Base-by-base conservation (phyloP, 306 rosid species). In the Inga oerstediana region DNA sequence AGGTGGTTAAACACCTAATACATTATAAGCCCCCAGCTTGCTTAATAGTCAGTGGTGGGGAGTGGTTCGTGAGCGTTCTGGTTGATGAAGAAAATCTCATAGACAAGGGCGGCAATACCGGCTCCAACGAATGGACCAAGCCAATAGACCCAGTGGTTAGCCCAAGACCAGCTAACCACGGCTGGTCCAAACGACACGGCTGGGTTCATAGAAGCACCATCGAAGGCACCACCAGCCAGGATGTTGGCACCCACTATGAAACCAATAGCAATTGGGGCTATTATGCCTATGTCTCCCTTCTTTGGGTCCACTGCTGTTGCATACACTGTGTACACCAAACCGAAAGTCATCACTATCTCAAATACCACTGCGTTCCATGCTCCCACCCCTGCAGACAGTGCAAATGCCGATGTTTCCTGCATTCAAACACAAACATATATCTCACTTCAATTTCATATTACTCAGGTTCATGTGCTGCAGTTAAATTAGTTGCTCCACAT, bases 171-270 rank as follows among this genome's bases (percentile, higher is more conserved):
- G 78, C 94, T 87, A 15, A 92, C 92, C 8, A 92, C 92, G 41
- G 94, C 91, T 0, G 97, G 97, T 15, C 97, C 97, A 79, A 92
- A 92, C 22, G 97, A 89, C 10, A 88, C 94, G 0, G 94, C 92
- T 1, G 94, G 97, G 90, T 92, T 92, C 97, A 92, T 92, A 64
- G 94, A 92, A 10, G 90, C 97, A 49, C 97, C 97, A 1, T 92
- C 97, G 30, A 92, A 92, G 49, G 97, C 97, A 34, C 92, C 97
- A 12, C 94, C 97, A 3, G 87, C 94, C 61, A 92, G 84, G 79
- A 92, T 92, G 90, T 92, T 92, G 44, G 94, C 97, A 11, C 90
- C 97, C 51, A 92, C 97, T 10, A 90, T 87, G 87, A 92, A 89
- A 80, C 97, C 97, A 73, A 92, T 92, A 8, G 97, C 97, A 66